Evolutionary conservation across 2,329 filamentous ascomycete genomes (phyloP).

Genomic region (Phialophora expanda): DNA sequence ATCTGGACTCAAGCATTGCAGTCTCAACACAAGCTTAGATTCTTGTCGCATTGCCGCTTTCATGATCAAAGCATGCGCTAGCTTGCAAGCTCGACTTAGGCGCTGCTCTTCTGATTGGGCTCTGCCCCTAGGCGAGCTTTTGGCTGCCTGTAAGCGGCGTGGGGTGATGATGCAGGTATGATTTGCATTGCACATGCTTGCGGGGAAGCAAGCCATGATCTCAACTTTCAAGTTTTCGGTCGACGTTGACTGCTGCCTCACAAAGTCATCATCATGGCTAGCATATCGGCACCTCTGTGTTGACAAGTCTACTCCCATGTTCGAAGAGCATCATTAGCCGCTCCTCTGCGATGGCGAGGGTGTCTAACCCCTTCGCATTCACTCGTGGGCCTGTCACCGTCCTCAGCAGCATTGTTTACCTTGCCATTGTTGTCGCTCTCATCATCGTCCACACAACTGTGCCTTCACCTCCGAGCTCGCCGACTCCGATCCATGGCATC

Average conservation of each 20-base stretch:
- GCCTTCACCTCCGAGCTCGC: slow-evolving; percentile 65
- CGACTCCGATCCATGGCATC: slow-evolving; percentile 65
- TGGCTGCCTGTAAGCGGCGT: not conserved
- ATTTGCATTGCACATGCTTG: slow-evolving; percentile 18
- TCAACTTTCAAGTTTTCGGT: not conserved
- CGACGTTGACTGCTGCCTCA: not conserved
- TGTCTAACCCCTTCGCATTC: slow-evolving; percentile 68
- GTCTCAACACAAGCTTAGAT: not conserved
- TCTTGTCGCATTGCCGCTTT: not conserved
- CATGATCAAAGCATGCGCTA: not conserved
- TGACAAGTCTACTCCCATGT: slow-evolving; percentile 16
- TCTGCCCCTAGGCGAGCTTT: not conserved
- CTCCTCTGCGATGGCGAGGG: slow-evolving; percentile 35
- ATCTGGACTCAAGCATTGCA: not conserved
- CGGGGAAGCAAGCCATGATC: slow-evolving; percentile 14
- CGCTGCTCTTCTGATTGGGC: not conserved
- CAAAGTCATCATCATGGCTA: not conserved
- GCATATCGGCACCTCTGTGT: not conserved
- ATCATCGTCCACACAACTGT: slow-evolving; percentile 77
- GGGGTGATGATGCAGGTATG: slow-evolving; percentile 16
- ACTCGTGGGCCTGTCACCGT: slow-evolving; percentile 80
- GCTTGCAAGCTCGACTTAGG: not conserved
- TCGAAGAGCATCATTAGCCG: slow-evolving; percentile 9
- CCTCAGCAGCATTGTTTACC: slow-evolving; percentile 75
- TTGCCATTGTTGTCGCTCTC: slow-evolving; percentile 74